Base-by-base conservation (phyloP, 176 grass and related monocot species). In the Elymus sibiricus region DNA sequence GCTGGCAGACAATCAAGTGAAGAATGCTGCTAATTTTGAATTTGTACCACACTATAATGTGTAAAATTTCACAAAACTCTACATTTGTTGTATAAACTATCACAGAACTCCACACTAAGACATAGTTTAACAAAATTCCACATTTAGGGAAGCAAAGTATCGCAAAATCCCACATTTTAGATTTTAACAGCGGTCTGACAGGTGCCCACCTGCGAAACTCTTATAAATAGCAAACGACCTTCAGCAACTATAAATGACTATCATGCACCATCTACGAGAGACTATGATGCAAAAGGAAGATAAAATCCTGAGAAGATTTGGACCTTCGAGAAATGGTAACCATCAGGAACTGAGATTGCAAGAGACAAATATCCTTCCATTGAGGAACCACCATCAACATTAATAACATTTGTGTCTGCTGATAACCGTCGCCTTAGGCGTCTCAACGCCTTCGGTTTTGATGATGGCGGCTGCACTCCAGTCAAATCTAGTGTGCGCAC, bases 271-370 rank as follows among this genome's bases (percentile, higher is more conserved):
- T 67, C 29, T 70, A 88, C 17, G 25, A 58, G 55, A 58, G 7
- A 53, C 49, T 53, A 53, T 58, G 55, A 70, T 60, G 37, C 61
- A 77, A 74, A 74, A 72, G 72, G 9, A 90, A 80, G 14, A 78
- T 29, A 84, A 76, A 81, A 76, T 72, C 2, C 6, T 74, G 34
- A 58, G 58, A 43, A 87, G 17, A 76, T 72, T 38, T 79, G 69
- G 47, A 98, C 97, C 97, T 98, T 98, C 53, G 94, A 98, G 84
- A 98, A 98, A 89, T 95, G 96, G 84, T 94, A 98, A 44, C 96
- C 93, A 85, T 92, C 94, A 86, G 96, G 96, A 79, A 94, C 86
- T 77, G 86, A 86, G 78, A 98, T 83, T 91, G 90, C 78, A 69
- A 98, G 88, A 76, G 90, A 91, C 79, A 98, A 75, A 78, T 88